Conservation (phyloP, 176 grass and related monocot species). For the Lolium perenne region DNA sequence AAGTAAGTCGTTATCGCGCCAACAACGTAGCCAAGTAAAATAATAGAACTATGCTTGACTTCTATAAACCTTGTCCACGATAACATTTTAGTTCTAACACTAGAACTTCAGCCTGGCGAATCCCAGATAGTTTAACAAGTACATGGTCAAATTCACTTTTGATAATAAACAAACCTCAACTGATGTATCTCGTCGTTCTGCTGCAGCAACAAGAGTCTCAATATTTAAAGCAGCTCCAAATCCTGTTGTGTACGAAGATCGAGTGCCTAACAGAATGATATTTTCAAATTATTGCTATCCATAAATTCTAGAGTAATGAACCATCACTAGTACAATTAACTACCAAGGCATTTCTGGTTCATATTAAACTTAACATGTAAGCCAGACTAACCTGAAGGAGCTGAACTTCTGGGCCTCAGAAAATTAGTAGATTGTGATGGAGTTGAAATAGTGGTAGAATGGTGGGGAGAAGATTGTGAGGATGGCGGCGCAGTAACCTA, state of each 20-base stretch:
- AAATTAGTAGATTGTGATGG: constrained; percentile 63
- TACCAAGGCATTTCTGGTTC: background rate
- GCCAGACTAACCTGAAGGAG: constrained; percentile 63
- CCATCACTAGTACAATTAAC: background rate
- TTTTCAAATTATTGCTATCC: constrained; percentile 26
- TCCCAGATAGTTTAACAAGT: background rate
- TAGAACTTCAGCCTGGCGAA: constrained; percentile 1
- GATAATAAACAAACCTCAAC: constrained; percentile 73
- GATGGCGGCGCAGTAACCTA: constrained; percentile 49
- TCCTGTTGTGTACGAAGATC: constrained; percentile 70
- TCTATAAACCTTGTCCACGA: background rate
- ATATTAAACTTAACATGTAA: constrained; percentile 34
- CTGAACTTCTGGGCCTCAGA: constrained; percentile 68
- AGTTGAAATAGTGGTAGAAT: constrained; percentile 57
- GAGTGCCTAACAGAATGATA: constrained; percentile 57
- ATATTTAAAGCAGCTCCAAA: constrained; percentile 96
- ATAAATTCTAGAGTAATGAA: constrained; percentile 26
- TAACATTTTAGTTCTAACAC: background rate
- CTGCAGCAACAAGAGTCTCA: constrained; percentile 95
- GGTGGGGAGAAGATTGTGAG: constrained; percentile 65
- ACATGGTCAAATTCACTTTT: background rate
- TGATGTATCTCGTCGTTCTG: constrained; percentile 85
- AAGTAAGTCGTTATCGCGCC: background rate
- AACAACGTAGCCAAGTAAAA: constrained; percentile 19
- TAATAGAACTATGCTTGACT: background rate